A percentile compares a stretch with the other conserved stretches of the same genome.
These are phyloP conservation scores for Lasiosphaeria hispida DNA, from an alignment of 495 filamentous ascomycete species.

Conservation along the genomic window DNA sequence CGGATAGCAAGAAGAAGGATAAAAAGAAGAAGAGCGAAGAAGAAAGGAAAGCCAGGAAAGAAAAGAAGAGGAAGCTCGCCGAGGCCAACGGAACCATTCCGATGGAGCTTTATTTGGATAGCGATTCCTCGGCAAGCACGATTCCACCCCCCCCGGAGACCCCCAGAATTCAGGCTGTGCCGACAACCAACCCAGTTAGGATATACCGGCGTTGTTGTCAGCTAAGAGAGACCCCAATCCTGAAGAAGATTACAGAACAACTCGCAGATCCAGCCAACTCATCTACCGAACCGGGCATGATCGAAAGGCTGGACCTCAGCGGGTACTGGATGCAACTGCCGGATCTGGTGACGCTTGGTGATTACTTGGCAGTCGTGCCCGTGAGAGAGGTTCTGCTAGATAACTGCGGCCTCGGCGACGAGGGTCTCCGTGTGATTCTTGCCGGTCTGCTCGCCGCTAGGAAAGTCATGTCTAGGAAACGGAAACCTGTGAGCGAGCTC, in stretches of 20 bases:
- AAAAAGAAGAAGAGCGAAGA: conserved; percentile 91
- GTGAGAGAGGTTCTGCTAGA: conserved; percentile 82
- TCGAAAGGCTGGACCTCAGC: conserved; percentile 78
- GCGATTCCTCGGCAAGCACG: conserved; percentile 35
- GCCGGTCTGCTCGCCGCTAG: conserved; percentile 83
- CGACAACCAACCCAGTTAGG: conserved; percentile 85
- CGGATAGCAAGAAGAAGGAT: conserved; percentile 64
- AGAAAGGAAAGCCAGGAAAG: conserved; percentile 81
- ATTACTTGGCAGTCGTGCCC: conserved; percentile 92
- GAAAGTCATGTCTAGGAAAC: conserved; percentile 47
- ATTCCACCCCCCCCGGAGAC: conserved; percentile 26
- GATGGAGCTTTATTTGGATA: conserved; percentile 68
- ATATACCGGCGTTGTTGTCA: conserved; percentile 97
- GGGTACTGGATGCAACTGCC: conserved; percentile 78
- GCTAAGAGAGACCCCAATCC: conserved; percentile 81
- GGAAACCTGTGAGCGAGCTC: conserved; percentile 37
- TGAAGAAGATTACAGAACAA: conserved; percentile 85
- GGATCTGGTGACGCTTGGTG: conserved; percentile 81
- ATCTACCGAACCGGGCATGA: conserved; percentile 60
- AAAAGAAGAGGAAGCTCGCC: conserved; percentile 73
- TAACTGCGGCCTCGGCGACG: conserved; percentile 80
- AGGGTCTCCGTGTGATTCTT: conserved; percentile 79
- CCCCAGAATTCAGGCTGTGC: conserved; percentile 57
- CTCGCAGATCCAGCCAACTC: conserved; percentile 66
- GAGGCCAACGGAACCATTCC: conserved; percentile 80